Evolutionary conservation across 768 basidiomycete genomes (phyloP).

Genomic region (Serendipita indica): DNA sequence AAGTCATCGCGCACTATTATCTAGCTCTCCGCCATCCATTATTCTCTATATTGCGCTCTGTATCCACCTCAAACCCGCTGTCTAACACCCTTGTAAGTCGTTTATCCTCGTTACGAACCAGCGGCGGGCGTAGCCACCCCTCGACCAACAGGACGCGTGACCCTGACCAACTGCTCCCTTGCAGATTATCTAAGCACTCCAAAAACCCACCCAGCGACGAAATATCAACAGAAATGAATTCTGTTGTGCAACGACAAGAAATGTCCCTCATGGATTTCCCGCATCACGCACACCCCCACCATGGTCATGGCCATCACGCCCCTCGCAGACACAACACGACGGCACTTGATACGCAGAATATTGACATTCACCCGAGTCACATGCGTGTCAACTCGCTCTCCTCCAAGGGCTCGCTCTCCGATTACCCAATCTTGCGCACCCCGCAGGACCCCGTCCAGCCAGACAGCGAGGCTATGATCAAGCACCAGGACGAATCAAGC

Average conservation of each 20-base stretch:
- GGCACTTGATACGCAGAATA: slow-evolving; percentile 8
- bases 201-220: not conserved
- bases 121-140: slow-evolving; percentile 1
- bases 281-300: not conserved
- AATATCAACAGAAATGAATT: slow-evolving; percentile 6
- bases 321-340: slow-evolving; percentile 6
- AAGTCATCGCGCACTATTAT: too few relatives aligned
- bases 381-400: slow-evolving; percentile 8
- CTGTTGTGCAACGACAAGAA: slow-evolving; percentile 7
- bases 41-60: not conserved
- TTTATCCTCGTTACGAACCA: not conserved
- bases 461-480: slow-evolving; percentile 4
- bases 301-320: slow-evolving; percentile 2
- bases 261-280: slow-evolving; percentile 8
- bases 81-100: not conserved
- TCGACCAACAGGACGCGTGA: too few relatives aligned
- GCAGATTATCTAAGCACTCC: too few relatives aligned
- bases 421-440: slow-evolving; percentile 3
- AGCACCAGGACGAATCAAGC: not conserved
- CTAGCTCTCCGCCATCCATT: too few relatives aligned
- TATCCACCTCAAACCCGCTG: not conserved
- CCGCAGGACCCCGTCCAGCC: slow-evolving; percentile 1
- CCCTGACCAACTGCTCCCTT: too few relatives aligned
- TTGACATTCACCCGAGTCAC: not conserved
- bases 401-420: slow-evolving; percentile 1